Base-by-base conservation (phyloP, 2,329 filamentous ascomycete species). In the Grosmannia serpens region DNA sequence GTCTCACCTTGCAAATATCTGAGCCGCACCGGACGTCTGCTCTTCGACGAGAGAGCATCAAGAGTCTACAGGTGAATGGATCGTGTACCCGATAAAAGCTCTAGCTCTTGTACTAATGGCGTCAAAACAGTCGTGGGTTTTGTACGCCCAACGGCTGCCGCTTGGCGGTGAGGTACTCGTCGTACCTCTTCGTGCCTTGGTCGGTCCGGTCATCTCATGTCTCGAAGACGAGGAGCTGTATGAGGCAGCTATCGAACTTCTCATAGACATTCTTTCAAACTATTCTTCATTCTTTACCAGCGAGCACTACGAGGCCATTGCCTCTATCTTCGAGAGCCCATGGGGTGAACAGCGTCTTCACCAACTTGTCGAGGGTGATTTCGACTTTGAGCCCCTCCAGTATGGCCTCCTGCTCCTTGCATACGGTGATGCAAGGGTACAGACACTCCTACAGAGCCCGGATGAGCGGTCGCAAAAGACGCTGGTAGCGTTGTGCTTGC, bases 401-500 rank as follows among this genome's bases (percentile, higher is more conserved):
- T 87, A 87, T 64, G 84, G 83, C 1, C 77, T 84, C 55, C 74
- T 91, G 17, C 74, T 89, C 64, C 72, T 90, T 5, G 82, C 86
- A 0, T 88, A 86, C 66, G 87, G 83, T 4, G 84, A 88, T 65
- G 81, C 84, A 11, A 85, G 78, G 60, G 77, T 85, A 51, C 77
- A 81, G 59, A 75, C 80, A 53, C 71, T 89, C 17, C 81, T 85
- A 66, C 74, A 80, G 60, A 71, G 74, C 52, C 72, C 73, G 1
- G 75, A 81, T 31, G 67, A 73, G n/a, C 76, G 76, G 51, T 78
- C 75, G 13, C 75, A 78, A 58, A 73, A 74, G 33, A 75, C 87
- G 55, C 70, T 89, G 17, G 72, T 73, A 3, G 79, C 77, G 38
- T 74, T 89, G n/a, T 82, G 80, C 60, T 82, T 83, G 4, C 77